Percentiles rank a stretch among this genome's conserved stretches.
phyloP scores from a whole-genome alignment of 345 rosid species.

The Viola odorata region DNA sequence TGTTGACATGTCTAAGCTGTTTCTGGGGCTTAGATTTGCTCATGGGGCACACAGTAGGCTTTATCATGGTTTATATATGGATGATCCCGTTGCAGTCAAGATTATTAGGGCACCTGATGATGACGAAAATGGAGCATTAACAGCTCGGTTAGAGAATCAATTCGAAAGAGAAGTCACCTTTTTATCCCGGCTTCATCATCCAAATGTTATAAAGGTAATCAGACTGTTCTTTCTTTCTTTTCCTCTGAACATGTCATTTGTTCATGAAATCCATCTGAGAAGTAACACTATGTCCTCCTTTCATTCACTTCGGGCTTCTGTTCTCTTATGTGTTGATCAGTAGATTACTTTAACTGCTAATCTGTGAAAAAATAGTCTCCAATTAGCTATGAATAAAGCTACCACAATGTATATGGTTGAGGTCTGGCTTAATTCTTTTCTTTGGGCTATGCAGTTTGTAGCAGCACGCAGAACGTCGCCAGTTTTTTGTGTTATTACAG shows the following conservation, averaged over 20 bases:
- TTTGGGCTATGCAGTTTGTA: conserved; percentile 40
- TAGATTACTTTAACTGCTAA: not conserved
- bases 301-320: not conserved
- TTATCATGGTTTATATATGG: conserved; percentile 87
- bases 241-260: not conserved
- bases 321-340: not conserved
- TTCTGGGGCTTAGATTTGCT: conserved; percentile 89
- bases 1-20: conserved; percentile 79
- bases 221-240: not conserved
- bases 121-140: conserved; percentile 66
- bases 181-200: conserved; percentile 66
- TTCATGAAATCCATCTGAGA: not conserved
- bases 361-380: not conserved
- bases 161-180: conserved; percentile 80
- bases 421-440: not conserved
- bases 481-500: conserved; percentile 62
- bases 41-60: conserved; percentile 89
- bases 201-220: conserved; percentile 78
- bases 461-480: conserved; percentile 74
- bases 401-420: not conserved
- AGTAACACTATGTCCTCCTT: not conserved
- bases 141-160: conserved; percentile 72
- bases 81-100: conserved; percentile 93
- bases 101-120: conserved; percentile 83
- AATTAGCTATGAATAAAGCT: not conserved